These are phyloP conservation scores for Prunus mira DNA, from an alignment of 306 rosid species.

Conservation along the genomic window DNA sequence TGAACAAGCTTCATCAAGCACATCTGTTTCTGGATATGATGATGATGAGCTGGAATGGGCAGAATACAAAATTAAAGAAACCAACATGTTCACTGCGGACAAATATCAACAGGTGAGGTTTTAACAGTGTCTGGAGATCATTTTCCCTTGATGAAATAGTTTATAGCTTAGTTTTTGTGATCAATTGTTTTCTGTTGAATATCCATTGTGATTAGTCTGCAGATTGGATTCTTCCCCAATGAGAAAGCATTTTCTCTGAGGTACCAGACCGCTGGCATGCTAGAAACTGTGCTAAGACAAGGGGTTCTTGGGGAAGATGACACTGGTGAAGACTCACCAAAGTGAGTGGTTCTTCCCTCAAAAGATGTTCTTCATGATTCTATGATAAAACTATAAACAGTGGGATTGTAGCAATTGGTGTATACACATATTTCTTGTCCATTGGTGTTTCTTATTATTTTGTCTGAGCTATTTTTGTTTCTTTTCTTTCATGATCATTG, in stretches of 20 bases:
- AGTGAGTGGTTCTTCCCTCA: slow-evolving; percentile 40
- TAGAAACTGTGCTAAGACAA: slow-evolving; percentile 78
- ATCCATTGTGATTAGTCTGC: slow-evolving; percentile 75
- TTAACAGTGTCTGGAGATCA: slow-evolving; percentile 6
- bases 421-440: not conserved
- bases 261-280: slow-evolving; percentile 97
- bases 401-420: not conserved
- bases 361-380: slow-evolving; percentile 4
- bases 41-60: slow-evolving; percentile 74
- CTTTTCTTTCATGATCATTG: not conserved
- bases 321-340: slow-evolving; percentile 90
- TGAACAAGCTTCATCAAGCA: slow-evolving; percentile 65
- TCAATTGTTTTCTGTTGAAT: slow-evolving; percentile 54
- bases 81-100: slow-evolving; percentile 89
- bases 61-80: slow-evolving; percentile 91
- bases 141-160: slow-evolving; percentile 2
- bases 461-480: not conserved
- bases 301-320: slow-evolving; percentile 97
- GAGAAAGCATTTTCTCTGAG: slow-evolving; percentile 87
- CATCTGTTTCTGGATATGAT: slow-evolving; percentile 47
- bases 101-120: slow-evolving; percentile 92
- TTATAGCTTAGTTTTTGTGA: slow-evolving; percentile 18
- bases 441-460: not conserved
- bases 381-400: not conserved
- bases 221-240: slow-evolving; percentile 86